Base-by-base conservation (phyloP, 1,284 basidiomycete genomes). In the Cronartium quercuum region DNA sequence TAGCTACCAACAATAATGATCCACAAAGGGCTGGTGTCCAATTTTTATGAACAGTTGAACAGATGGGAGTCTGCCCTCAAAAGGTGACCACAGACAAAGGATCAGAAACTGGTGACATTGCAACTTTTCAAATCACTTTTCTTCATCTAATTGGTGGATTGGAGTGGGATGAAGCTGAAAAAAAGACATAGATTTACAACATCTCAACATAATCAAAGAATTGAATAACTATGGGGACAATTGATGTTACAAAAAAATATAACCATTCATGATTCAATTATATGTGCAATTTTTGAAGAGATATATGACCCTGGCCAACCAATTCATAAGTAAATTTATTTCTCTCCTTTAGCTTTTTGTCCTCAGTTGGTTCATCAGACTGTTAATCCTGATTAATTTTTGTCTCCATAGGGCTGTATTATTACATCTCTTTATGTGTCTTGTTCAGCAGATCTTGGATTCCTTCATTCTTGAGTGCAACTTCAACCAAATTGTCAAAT, bases 81-180 rank as follows among this genome's bases (percentile, higher is more conserved):
- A 6, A 65, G 42, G 65, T 47, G 42, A 66, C 65, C 13, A 47
- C 65, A 12, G 65, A 66, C 41, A 66, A 51, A 51, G 65, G 65
- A 12, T 47, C 65, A 29, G 65, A 66, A n/a, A 66, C 41, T 34
- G 65, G 41, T 29, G 29, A 51, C 1, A 51, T 66, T 24, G 64
- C 18, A 10, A 47, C 12, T 34, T 66, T 66, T n/a, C 64, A 66
- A 44, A 47, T 66, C 41, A 40, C 41, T 18, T 29, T 66, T 6
- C 47, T 44, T 47, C 41, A 66, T 47, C 29, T 42, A n/a, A 42
- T 41, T 47, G 24, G n/a, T n/a, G 13, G 34, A 2, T 42, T 38
- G 15, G 41, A 44, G 4, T 44, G 10, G 13, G 65, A 66, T 15
- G 37, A 66, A 34, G 42, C 42, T n/a, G n/a, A n/a, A n/a, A n/a